These are phyloP conservation scores for Paecilomyces formosus DNA, from an alignment of 2,329 filamentous ascomycete species.

Conservation along the genomic window DNA sequence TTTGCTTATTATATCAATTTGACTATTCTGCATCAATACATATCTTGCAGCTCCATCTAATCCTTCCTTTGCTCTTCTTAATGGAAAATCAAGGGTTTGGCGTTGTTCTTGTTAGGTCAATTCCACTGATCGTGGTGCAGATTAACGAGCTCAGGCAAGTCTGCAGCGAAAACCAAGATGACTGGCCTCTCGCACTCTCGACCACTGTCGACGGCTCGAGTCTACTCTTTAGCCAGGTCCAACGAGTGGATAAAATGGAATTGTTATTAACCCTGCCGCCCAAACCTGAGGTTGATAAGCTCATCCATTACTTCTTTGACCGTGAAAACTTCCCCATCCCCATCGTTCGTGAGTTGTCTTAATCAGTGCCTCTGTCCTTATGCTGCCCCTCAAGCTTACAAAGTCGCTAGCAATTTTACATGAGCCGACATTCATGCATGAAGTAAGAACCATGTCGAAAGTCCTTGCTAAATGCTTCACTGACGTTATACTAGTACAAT, in stretches of 20 bases:
- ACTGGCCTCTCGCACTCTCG: not conserved
- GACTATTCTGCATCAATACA: no score
- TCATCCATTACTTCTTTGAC: slow-evolving; percentile 5
- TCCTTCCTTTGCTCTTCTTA: no score
- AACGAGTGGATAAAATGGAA: not conserved
- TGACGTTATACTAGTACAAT: not conserved
- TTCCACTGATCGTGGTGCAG: not conserved
- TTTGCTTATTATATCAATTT: no score
- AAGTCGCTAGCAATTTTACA: slow-evolving; percentile 4
- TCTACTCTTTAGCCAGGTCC: not conserved
- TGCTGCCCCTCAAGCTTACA: not conserved
- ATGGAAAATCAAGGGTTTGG: not conserved
- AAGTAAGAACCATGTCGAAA: not conserved
- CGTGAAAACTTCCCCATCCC: slow-evolving; percentile 3
- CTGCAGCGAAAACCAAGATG: slow-evolving; percentile 6
- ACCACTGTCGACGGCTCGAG: not conserved
- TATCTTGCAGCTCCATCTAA: no score
- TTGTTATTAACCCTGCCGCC: not conserved
- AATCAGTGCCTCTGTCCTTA: not conserved
- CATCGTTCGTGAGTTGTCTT: slow-evolving; percentile 3
- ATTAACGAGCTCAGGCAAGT: slow-evolving; percentile 6
- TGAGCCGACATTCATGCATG: slow-evolving; percentile 6
- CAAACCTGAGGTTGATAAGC: slow-evolving; percentile 3
- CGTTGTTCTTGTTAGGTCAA: not conserved
- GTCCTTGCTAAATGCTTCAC: not conserved